Conservation (phyloP, 257 asterid species). For the Solanum chiquidenum region DNA sequence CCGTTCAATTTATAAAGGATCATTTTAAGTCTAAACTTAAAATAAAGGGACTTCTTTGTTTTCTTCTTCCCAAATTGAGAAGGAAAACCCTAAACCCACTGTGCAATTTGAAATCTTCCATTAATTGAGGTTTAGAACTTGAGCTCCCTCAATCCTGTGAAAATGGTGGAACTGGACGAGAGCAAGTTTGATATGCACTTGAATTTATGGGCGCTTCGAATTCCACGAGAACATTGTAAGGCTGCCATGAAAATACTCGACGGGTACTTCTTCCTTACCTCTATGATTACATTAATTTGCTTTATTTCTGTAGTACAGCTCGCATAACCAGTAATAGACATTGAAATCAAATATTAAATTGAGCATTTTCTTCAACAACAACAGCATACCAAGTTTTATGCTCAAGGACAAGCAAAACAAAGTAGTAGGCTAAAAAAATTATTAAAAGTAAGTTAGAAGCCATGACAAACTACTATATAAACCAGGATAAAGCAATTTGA, state of each 20-base stretch:
- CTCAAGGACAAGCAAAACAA: not conserved
- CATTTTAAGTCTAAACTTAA: not conserved
- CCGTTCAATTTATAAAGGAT: not conserved
- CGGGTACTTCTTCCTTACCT: constrained; percentile 30
- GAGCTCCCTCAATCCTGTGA: not conserved
- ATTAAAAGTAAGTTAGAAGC: not conserved
- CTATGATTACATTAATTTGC: not conserved
- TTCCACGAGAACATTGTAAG: constrained; percentile 80
- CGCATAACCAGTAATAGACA: not conserved
- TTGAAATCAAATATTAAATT: not conserved
- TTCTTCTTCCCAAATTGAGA: not conserved
- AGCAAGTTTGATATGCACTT: constrained; percentile 48
- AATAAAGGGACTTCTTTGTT: not conserved
- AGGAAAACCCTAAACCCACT: not conserved
- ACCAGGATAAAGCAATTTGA: not conserved
- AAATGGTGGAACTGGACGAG: constrained; percentile 36
- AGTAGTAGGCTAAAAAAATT: not conserved
- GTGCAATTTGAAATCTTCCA: not conserved
- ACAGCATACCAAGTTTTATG: not conserved
- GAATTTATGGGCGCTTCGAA: constrained; percentile 62
- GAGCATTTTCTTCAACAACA: not conserved
- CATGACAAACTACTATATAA: not conserved
- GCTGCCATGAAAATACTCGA: constrained; percentile 58
- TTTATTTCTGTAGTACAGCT: not conserved
- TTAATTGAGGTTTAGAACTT: not conserved